Base-by-base conservation (phyloP, 257 asterid genomes). In the Ocimum tenuiflorum region DNA sequence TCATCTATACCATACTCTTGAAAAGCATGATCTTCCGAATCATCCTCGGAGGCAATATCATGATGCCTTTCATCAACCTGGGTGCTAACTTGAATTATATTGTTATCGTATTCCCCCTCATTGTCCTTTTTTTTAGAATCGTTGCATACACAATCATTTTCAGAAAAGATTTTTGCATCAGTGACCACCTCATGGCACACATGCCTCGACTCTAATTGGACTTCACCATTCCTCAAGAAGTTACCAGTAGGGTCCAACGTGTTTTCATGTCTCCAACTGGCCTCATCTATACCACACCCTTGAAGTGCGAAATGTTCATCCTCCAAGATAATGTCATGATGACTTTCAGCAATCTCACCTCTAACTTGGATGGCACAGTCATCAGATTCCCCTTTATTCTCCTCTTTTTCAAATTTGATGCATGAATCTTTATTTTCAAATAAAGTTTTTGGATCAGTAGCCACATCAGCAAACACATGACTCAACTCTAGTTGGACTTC, bases 1-100 rank as follows among this genome's bases (percentile, higher is more conserved):
- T 79, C 96, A 60, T 86, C 91, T 22, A 85, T 73, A 59, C 95
- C 73, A 79, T 95, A 88, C 71, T 94, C 97, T 83, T 94, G 81
- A 80, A 83, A 94, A 64, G 95, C 80, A 65, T 85, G 86, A 66
- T 73, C 72, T 59, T 91, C 89, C 67, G 56, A n/a, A n/a, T n/a
- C n/a, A n/a, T n/a, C n/a, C n/a, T n/a, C n/a, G n/a, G n/a, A 68
- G 35, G 55, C 64, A 51, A 67, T 50, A 29, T 75, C 82, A 9
- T 68, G 69, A 27, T 52, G 67, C 52, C 67, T 75, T 59, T 79
- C 49, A 43, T 3, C 49, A 43, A 43, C 19, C 0, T n/a, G 8
- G 8, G 1, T 88, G 36, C 45, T 38, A 9, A 0, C 45, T 38
- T 38, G 45, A 75, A 46, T 64, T 78, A 78, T 75, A 73, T 76